Base-by-base conservation (phyloP, 441 rosid species). In the Mallotus repandus region DNA sequence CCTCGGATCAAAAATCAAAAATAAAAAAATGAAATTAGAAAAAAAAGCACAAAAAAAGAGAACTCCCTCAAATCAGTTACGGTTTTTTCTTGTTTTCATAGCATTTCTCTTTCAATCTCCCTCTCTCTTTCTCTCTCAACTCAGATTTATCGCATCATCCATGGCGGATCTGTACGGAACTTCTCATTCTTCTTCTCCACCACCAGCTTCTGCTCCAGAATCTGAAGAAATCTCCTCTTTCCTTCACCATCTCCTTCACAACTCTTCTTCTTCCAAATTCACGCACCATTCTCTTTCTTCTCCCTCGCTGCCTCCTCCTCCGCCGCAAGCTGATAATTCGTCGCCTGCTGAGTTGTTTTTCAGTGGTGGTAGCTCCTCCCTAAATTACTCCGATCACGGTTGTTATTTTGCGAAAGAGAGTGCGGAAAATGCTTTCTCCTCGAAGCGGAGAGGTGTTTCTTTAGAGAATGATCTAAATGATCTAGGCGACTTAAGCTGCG, bases 151-250 rank as follows among this genome's bases (percentile, higher is more conserved):
- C 54, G 12, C 5, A 15, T 48, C 41, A 64, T 70, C 67, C 76
- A 84, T 84, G 89, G 89, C 86, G 78, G 78, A 82, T 85, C 84
- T 82, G 76, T 83, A 86, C 78, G 85, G 82, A 71, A 63, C 68
- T 9, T 71, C 79, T 45, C 78, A 77, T 5, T 75, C 79, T 45
- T 77, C 78, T 4, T 75, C 83, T 58, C 56, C 83, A 9, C 74
- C 77, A 3, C 74, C 73, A 10, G 91, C 79, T 72, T 83, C 84
- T 14, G 93, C 77, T 4, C 74, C 73, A 10, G 91, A 81, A 73
- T 83, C 84, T 14, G 93, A 87, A 79, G 93, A 90, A 78, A 82
- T 87, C 84, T 84, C 90, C 48, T 69, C 80, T 29, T 84, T 90
- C 76, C 79, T 90, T 48, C 84, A 79, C 76, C 92, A 87, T 8